Evolutionary conservation across 148 eudicot species (phyloP), one percentile per base, ranked within the genome.

Genomic region (Dianthus caryophyllus): DNA sequence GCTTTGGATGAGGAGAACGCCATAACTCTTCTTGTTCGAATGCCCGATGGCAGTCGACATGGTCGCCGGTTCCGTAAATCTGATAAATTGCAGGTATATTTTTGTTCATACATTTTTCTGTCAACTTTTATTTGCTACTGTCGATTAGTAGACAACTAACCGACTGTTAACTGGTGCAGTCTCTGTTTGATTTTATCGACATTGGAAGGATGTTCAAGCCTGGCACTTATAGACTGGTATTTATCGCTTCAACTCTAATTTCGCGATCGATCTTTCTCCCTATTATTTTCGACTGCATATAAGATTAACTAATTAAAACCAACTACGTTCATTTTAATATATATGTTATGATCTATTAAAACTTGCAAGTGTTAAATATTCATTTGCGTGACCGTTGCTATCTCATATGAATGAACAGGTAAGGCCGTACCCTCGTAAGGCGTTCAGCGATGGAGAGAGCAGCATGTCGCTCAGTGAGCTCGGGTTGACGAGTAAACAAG

Each of bases 41-140:
- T 95, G 99, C 96, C 99, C 39, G 96, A 95, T 81, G 97, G 99
- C 56, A 87, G 80, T 68, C 85, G 99, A 24, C 89, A 65, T 73
- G 96, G 99, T 22, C 90, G 97, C 54, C 79, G 97, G 54, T 95
- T 90, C 75, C 74, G 77, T 9, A 95, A 75, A 71, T 77, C 96
- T 60, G 90, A 95, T 67, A 88, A 85, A 72, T 82, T 95, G 65
- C 89, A 90, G 96, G 99, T 95, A 80, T 62, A 18, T 71, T 16
- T n/a, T 38, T 74, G 31, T 48, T n/a, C 47, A 48, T 16, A 8
- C 22, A 41, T 63, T 36, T 52, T 75, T 74, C 57, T 53, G 57
- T 53, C 57, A 4, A 53, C 24, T 1, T 24, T 21, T 22, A 29
- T 21, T 21, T 9, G 12, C 29, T 53, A 1, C 29, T 57, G 29